Evolutionary conservation across 2,329 filamentous ascomycete genomes (phyloP), one percentile per base, ranked within the genome.

Genomic region (Xylariaceae sp.): DNA sequence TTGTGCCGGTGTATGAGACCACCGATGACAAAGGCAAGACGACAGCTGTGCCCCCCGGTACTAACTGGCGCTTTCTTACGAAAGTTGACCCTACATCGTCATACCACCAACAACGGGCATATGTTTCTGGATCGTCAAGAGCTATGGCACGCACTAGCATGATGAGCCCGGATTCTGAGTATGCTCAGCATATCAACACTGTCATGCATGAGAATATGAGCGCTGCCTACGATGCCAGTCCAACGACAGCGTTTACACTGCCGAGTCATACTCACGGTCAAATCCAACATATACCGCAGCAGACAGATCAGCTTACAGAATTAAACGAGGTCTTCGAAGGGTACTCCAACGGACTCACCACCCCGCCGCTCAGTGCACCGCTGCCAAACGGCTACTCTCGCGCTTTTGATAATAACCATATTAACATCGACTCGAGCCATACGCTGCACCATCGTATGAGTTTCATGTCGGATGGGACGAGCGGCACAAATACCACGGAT

Each of bases 1-100:
- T 86, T 67, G 76, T 69, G 70, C 80, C 75, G 61, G 72, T 80
- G 31, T 73, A 75, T 62, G 70, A 78, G 61, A 72, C 73, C 57
- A 73, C 72, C 11, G 68, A 74, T 60, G 70, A 73, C 44, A 72
- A 73, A 61, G 69, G 70, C 40, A 71, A 73, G 60, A 66, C 72
- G 31, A 72, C 75, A 32, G 78, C 76, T 55, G 78, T 79, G 54
- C 74, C 76, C 3, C 74, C 78, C 1, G 78, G 78, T 12, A 82
- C 81, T 1, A 78, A 75, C 39, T 86, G 83, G 83, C 74, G 80
- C 29, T 85, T 84, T 73, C 69, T 86, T 54, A 83, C 80, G 8
- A 77, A 82, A 53, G 74, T 83, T 54, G 80, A 84, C 62, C 80
- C 81, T 32, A 77, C 78, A 57, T 81, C 79, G n/a, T 74, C 78